Conservation (phyloP, 192 early-diverging fungal species). For the Fimicolochytrium jonesii region DNA sequence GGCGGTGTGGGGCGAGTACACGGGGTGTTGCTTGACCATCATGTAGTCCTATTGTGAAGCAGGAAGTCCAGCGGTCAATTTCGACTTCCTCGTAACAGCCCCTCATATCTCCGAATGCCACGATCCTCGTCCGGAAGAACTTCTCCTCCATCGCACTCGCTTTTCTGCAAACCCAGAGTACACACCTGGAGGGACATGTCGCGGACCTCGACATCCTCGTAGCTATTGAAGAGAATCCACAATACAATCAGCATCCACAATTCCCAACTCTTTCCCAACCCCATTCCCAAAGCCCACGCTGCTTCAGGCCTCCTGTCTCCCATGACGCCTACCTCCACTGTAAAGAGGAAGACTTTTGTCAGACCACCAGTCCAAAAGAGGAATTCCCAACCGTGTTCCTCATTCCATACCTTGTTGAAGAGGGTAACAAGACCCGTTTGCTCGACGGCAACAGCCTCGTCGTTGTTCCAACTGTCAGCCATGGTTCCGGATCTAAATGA, state of each 20-base stretch:
- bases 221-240: constrained; percentile 17
- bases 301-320: too few species aligned
- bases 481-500: too few species aligned
- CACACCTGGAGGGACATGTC: constrained; percentile 40
- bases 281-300: neutral
- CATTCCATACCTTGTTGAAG: constrained; percentile 39
- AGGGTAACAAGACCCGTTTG: constrained; percentile 31
- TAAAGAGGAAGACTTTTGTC: neutral
- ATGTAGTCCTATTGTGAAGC: constrained; percentile 94
- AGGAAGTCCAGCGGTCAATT: too few species aligned
- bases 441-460: constrained; percentile 26
- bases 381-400: neutral
- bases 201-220: constrained; percentile 48
- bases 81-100: too few species aligned
- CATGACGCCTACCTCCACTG: constrained; percentile 11
- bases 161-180: too few species aligned
- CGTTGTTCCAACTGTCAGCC: too few species aligned
- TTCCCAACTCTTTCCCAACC: constrained; percentile 3
- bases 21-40: constrained; percentile 75
- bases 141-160: too few species aligned
- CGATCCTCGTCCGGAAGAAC: too few species aligned
- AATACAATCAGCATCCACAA: neutral
- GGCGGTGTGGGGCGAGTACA: constrained; percentile 98
- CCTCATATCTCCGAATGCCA: too few species aligned
- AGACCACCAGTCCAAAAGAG: neutral